Conservation (phyloP, 73 alveolate species). For the Paramecium sonneborni region DNA sequence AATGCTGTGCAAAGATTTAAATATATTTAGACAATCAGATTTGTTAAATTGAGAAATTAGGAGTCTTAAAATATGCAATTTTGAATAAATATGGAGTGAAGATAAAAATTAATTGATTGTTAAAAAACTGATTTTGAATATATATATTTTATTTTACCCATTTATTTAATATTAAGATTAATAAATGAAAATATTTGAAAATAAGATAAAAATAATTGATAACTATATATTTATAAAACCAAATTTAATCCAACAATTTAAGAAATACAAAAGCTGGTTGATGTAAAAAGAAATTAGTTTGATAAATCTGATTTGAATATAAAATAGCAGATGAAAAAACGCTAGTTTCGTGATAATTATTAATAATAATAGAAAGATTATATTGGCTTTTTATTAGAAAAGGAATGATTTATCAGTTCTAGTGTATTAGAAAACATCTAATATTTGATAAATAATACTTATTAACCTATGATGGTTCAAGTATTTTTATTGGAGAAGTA, state of each 20-base stretch:
- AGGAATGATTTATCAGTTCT: slow-evolving; percentile 18
- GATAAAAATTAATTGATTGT: no score
- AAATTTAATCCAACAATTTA: neutral
- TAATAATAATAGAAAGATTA: neutral
- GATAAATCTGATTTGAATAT: neutral
- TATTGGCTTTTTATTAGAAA: neutral
- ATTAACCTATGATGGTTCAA: neutral
- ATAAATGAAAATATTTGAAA: neutral
- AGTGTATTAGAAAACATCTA: slow-evolving; percentile 38
- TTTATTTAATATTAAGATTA: neutral
- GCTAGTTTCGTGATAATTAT: neutral
- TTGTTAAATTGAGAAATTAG: no score
- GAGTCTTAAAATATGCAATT: no score
- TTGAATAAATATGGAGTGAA: no score
- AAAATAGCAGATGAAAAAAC: slow-evolving; percentile 15
- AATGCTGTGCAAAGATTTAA: no score
- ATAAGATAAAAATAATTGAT: neutral
- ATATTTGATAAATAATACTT: neutral
- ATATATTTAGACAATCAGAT: no score
- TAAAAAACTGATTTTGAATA: no score
- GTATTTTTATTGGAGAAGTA: slow-evolving; percentile 34
- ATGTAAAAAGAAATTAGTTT: neutral
- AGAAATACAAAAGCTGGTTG: neutral
- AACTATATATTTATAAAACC: neutral
- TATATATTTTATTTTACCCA: neutral